Conservation (phyloP, 148 eudicot genomes). For the Polygonum maritimum region DNA sequence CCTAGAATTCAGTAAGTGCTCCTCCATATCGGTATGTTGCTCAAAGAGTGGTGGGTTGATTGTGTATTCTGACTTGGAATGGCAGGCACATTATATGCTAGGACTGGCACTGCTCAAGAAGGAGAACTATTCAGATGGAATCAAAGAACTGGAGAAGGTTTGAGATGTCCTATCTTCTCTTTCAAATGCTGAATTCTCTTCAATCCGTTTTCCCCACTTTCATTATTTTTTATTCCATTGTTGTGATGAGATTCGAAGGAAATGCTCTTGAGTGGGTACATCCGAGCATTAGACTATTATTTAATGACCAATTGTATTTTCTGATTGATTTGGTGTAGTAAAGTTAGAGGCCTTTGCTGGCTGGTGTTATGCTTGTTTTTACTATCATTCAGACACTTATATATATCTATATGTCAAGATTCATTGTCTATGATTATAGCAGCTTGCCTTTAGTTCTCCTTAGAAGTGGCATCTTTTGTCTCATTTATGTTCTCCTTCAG, state of each 20-base stretch:
- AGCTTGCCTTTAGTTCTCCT: not conserved
- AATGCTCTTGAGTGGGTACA: not conserved
- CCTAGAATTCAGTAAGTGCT: not conserved
- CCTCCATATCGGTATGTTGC: not conserved
- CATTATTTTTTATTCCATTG: not conserved
- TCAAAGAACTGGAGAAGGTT: conserved; percentile 20
- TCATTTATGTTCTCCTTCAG: not conserved
- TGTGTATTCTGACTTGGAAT: not conserved
- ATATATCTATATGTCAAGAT: not conserved
- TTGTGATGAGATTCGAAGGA: not conserved
- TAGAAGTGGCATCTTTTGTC: not conserved
- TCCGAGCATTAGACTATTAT: not conserved
- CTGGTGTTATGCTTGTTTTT: not conserved
- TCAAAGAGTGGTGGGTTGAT: not conserved
- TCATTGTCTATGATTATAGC: not conserved
- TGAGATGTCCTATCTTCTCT: conserved; percentile 1
- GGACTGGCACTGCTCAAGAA: conserved; percentile 16
- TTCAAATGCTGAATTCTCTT: not conserved
- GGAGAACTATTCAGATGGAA: conserved; percentile 11
- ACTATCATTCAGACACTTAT: not conserved
- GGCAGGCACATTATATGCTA: conserved; percentile 22
- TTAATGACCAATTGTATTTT: not conserved
- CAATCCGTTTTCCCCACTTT: not conserved
- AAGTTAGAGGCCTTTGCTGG: not conserved
- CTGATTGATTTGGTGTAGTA: not conserved